Evolutionary conservation across 805 yeast genomes (phyloP).

Genomic region (Candida maris): DNA sequence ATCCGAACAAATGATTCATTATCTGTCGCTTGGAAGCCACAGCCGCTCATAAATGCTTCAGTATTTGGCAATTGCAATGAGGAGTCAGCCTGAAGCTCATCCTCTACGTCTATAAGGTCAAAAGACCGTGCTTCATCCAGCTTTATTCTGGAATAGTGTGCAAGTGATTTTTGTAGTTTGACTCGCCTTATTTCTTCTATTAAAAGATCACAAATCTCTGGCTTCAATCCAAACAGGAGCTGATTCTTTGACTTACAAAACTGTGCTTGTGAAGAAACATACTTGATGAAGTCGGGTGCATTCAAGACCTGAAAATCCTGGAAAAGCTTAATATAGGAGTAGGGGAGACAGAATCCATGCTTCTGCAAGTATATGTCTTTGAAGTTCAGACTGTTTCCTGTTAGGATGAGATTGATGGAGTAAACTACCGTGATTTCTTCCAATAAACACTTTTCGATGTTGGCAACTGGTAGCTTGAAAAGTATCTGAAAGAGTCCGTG

Average conservation of each 20-base stretch:
- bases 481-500: constrained; percentile 17
- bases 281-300: constrained; percentile 8
- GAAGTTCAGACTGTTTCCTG: constrained; percentile 3
- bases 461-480: constrained; percentile 14
- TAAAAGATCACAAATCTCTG: constrained; percentile 8
- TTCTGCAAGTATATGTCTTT: constrained; percentile 7
- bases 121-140: constrained; percentile 2
- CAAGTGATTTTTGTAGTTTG: constrained; percentile 6
- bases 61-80: constrained; percentile 7
- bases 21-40: constrained; percentile 10
- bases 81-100: not conserved
- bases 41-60: constrained; percentile 5
- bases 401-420: constrained; percentile 14
- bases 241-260: not conserved
- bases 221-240: constrained; percentile 4
- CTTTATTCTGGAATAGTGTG: constrained; percentile 5
- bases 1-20: constrained; percentile 4
- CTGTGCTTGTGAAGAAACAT: constrained; percentile 6
- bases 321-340: constrained; percentile 9
- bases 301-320: constrained; percentile 15
- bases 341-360: constrained; percentile 8
- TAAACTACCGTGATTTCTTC: constrained; percentile 15
- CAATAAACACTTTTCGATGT: constrained; percentile 1
- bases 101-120: constrained; percentile 6
- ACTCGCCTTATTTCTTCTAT: constrained; percentile 9